These are phyloP conservation scores for Candida tropicalis DNA, from an alignment of 1,139 yeast species.

Conservation along the genomic window DNA sequence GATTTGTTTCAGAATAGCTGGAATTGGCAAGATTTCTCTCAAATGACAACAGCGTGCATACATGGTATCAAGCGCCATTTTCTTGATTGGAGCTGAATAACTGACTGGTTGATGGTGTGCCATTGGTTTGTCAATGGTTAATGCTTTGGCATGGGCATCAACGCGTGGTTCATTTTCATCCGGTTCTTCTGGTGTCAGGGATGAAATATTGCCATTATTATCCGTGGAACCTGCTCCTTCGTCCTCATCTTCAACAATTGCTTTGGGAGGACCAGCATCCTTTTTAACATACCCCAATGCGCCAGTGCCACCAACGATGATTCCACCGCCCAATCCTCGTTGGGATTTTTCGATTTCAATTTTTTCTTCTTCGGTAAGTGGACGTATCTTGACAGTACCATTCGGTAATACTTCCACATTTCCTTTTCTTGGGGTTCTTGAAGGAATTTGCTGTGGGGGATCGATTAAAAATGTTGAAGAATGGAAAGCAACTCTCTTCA, in stretches of 20 bases:
- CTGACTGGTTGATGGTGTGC: conserved; percentile 27
- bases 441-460: conserved; percentile 73
- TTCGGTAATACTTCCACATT: conserved; percentile 66
- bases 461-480: conserved; percentile 70
- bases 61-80: conserved; percentile 60
- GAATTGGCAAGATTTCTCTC: conserved; percentile 72
- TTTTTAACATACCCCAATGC: conserved; percentile 47
- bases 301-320: conserved; percentile 80
- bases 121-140: conserved; percentile 54
- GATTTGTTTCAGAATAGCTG: conserved; percentile 74
- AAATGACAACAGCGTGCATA: conserved; percentile 79
- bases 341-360: conserved; percentile 45
- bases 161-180: conserved; percentile 45
- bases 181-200: conserved; percentile 24
- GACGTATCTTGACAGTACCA: conserved; percentile 63
- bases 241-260: conserved; percentile 9
- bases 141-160: conserved; percentile 41
- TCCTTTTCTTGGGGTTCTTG: conserved; percentile 65
- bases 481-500: conserved; percentile 74
- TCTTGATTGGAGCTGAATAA: conserved; percentile 41
- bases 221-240: conserved; percentile 17
- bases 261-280: conserved; percentile 16
- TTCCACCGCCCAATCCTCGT: conserved; percentile 63
- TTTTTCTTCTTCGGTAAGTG: conserved; percentile 63
- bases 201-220: conserved; percentile 10